Percentiles rank a stretch among this genome's conserved stretches.
phyloP scores from a whole-genome alignment of 2,329 filamentous ascomycete genomes.

The Graphilbum sp. region DNA sequence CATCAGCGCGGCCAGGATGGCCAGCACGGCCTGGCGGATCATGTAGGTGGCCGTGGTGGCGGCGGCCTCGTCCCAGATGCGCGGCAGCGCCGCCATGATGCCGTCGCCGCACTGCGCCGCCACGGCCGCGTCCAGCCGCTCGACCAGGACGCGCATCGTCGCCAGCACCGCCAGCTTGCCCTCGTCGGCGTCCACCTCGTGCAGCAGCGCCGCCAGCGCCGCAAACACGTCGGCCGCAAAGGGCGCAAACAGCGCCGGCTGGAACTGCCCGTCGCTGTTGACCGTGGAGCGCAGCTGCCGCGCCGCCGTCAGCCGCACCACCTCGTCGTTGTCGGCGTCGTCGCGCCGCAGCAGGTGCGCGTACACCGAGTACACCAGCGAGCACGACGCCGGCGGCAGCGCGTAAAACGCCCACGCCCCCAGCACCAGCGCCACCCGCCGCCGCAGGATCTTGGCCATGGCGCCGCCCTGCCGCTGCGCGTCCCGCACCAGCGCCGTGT shows the following conservation, averaged over 20 bases:
- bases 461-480: slow-evolving; percentile 43
- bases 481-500: slow-evolving; percentile 60
- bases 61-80: slow-evolving; percentile 70
- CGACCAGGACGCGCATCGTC: slow-evolving; percentile 67
- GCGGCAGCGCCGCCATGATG: slow-evolving; percentile 65
- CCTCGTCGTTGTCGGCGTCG: slow-evolving; percentile 71
- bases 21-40: slow-evolving; percentile 85
- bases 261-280: slow-evolving; percentile 76
- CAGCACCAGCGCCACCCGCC: slow-evolving; percentile 75
- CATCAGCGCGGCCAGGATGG: slow-evolving; percentile 71
- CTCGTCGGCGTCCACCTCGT: slow-evolving; percentile 66
- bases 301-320: slow-evolving; percentile 82
- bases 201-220: slow-evolving; percentile 60
- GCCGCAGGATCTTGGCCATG: slow-evolving; percentile 65
- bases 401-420: slow-evolving; percentile 80
- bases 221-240: slow-evolving; percentile 60
- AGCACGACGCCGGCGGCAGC: slow-evolving; percentile 48
- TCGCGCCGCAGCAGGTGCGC: slow-evolving; percentile 64
- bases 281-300: slow-evolving; percentile 66
- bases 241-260: slow-evolving; percentile 55
- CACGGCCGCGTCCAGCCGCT: slow-evolving; percentile 63
- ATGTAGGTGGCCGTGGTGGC: slow-evolving; percentile 54
- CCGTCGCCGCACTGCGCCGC: slow-evolving; percentile 55
- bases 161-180: slow-evolving; percentile 83
- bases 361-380: slow-evolving; percentile 75